Evolutionary conservation across 2,329 filamentous ascomycete species (phyloP).

Genomic region (Dichotomopilus funicola): DNA sequence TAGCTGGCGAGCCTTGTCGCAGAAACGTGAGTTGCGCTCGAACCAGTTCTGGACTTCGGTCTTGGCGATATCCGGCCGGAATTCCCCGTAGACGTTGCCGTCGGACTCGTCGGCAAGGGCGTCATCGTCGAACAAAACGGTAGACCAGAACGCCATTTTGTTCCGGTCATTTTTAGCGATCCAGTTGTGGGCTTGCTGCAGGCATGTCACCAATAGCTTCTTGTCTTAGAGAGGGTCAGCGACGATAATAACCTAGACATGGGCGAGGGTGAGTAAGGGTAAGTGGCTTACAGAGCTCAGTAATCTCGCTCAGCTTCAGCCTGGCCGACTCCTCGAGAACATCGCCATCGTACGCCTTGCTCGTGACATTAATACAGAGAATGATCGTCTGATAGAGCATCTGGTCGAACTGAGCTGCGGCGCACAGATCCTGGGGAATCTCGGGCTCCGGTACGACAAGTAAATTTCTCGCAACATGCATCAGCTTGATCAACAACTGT

Average conservation of each 20-base stretch:
- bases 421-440: constrained; percentile 59
- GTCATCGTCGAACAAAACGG: constrained; percentile 57
- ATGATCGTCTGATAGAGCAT: constrained; percentile 61
- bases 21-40: constrained; percentile 53
- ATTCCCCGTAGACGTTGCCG: constrained; percentile 44
- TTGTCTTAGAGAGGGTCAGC: constrained; percentile 43
- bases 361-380: constrained; percentile 59
- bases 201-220: constrained; percentile 57
- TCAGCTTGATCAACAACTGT: constrained; percentile 57
- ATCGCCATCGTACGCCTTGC: constrained; percentile 61
- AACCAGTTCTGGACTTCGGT: constrained; percentile 58
- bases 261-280: not conserved
- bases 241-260: not conserved
- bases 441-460: constrained; percentile 59
- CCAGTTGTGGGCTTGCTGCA: constrained; percentile 65
- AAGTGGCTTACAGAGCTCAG: constrained; percentile 51
- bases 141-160: constrained; percentile 64
- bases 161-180: constrained; percentile 62
- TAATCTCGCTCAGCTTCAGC: constrained; percentile 54
- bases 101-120: constrained; percentile 45
- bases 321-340: constrained; percentile 52
- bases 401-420: constrained; percentile 57
- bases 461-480: constrained; percentile 60
- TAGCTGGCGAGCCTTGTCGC: constrained; percentile 47
- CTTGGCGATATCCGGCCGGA: constrained; percentile 52